A percentile compares a stretch with the other conserved stretches of the same genome.
Conservation (phyloP, 1,139 yeast species). For the Zygoascus hellenicus region DNA sequence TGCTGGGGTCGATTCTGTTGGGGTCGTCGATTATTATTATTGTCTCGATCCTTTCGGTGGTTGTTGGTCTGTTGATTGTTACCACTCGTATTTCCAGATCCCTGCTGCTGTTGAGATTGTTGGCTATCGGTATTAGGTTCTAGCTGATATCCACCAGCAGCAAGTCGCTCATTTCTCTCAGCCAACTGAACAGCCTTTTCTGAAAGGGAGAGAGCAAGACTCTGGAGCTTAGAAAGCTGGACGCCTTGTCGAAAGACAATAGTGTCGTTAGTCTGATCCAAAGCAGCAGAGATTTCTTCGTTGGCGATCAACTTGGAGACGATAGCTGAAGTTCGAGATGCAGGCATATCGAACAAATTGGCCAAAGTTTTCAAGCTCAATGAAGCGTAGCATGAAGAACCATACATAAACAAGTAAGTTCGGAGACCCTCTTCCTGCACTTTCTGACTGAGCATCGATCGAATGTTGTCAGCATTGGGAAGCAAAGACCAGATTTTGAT, state of each 20-base stretch:
- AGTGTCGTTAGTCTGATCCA: conserved; percentile 53
- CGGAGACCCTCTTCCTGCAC: conserved; percentile 86
- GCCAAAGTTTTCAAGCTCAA: conserved; percentile 67
- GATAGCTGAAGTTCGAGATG: conserved; percentile 49
- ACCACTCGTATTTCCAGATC: conserved; percentile 10
- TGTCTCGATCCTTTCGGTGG: not conserved
- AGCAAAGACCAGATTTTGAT: conserved; percentile 89
- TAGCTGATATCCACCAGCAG: conserved; percentile 62
- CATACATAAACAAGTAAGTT: conserved; percentile 83
- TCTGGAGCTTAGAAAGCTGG: conserved; percentile 81
- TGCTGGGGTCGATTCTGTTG: conserved; percentile 9
- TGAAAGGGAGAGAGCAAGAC: conserved; percentile 77
- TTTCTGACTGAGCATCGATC: conserved; percentile 65
- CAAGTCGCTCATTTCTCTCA: conserved; percentile 81
- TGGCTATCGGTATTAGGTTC: conserved; percentile 8
- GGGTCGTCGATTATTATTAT: conserved; percentile 1
- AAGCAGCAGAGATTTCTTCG: conserved; percentile 67
- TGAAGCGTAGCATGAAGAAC: conserved; percentile 59
- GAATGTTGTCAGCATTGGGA: conserved; percentile 56
- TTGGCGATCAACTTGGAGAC: conserved; percentile 69
- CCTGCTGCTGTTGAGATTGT: conserved; percentile 2
- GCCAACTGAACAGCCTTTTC: conserved; percentile 78
- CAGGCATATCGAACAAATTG: conserved; percentile 57
- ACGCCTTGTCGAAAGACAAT: conserved; percentile 64
- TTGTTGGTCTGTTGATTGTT: conserved; percentile 9